These are phyloP conservation scores for Parachaetomium inaequale DNA, from an alignment of 495 filamentous ascomycete genomes.

Conservation along the genomic window DNA sequence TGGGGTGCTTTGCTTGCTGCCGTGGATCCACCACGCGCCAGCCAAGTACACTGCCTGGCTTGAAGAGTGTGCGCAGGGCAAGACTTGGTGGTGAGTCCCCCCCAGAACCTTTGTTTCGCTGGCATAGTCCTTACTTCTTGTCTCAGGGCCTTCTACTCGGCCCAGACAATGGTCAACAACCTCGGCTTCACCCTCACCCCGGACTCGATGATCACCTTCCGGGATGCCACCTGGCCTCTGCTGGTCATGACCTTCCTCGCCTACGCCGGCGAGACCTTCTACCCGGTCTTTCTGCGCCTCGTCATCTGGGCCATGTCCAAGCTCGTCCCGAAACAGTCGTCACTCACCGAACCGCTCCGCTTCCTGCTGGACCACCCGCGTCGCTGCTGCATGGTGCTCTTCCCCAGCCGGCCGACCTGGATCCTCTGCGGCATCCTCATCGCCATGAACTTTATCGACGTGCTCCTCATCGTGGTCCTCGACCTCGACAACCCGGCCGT, in stretches of 20 bases:
- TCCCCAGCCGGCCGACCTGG: conserved; percentile 80
- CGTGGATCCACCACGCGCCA: conserved; percentile 66
- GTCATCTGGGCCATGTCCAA: conserved; percentile 70
- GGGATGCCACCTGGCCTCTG: conserved; percentile 64
- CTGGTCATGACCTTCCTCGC: conserved; percentile 72
- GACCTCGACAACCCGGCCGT: conserved; percentile 71
- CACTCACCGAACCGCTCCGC: conserved; percentile 73
- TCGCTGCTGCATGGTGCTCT: conserved; percentile 84
- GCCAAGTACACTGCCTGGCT: conserved; percentile 57
- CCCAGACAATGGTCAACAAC: conserved; percentile 79
- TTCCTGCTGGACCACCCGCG: conserved; percentile 89
- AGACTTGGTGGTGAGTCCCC: conserved; percentile 69
- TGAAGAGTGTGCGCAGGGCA: conserved; percentile 53
- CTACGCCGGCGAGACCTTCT: conserved; percentile 85
- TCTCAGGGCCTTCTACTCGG: conserved; percentile 66
- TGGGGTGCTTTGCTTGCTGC: conserved; percentile 61
- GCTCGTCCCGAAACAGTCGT: conserved; percentile 51
- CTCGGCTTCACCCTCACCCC: conserved; percentile 78
- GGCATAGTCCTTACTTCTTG: neutral
- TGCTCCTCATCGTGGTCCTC: conserved; percentile 79
- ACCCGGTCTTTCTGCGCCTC: conserved; percentile 82
- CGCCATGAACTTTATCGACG: conserved; percentile 69
- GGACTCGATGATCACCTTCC: conserved; percentile 81
- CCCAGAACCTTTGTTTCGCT: no score
- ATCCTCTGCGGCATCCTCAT: conserved; percentile 82